Conservation (phyloP, 805 yeast species). For the Candida cerambycidarum region DNA sequence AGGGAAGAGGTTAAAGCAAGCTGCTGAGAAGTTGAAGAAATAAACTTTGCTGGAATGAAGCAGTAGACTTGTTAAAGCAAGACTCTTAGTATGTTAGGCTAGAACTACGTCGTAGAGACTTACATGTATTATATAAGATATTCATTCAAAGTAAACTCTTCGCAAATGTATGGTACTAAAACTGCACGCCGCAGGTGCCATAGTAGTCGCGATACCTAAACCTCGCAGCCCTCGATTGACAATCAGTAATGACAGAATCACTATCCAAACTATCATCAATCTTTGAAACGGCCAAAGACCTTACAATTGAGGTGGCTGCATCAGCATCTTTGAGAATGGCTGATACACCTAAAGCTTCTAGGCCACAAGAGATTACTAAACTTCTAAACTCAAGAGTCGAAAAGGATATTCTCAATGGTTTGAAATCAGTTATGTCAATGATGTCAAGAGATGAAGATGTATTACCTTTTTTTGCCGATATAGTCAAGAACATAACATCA, state of each 20-base stretch:
- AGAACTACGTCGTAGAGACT: too few relatives aligned
- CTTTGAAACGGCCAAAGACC: conserved; percentile 74
- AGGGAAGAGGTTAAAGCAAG: conserved; percentile 63
- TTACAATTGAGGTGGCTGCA: conserved; percentile 81
- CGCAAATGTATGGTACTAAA: too few relatives aligned
- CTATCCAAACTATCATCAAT: conserved; percentile 60
- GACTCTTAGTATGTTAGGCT: too few relatives aligned
- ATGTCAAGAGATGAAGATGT: conserved; percentile 43
- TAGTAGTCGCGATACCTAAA: too few relatives aligned
- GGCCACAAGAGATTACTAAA: conserved; percentile 65
- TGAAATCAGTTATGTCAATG: conserved; percentile 41
- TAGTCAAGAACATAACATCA: conserved; percentile 83
- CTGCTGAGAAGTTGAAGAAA: conserved; percentile 47
- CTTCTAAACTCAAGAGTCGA: conserved; percentile 69
- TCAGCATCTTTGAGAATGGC: conserved; percentile 67
- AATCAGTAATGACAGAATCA: conserved; percentile 8
- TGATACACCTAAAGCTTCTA: conserved; percentile 58
- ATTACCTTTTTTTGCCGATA: conserved; percentile 68
- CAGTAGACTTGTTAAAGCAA: too few relatives aligned
- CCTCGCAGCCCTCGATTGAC: too few relatives aligned
- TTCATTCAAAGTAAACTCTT: too few relatives aligned
- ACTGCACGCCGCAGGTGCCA: too few relatives aligned
- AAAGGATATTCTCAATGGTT: conserved; percentile 45
- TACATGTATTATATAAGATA: too few relatives aligned
- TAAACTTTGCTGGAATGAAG: too few relatives aligned